A percentile compares a stretch with the other conserved stretches of the same genome.
These are phyloP conservation scores for Adansonia gregorii DNA, from an alignment of 441 rosid genomes.

Conservation along the genomic window DNA sequence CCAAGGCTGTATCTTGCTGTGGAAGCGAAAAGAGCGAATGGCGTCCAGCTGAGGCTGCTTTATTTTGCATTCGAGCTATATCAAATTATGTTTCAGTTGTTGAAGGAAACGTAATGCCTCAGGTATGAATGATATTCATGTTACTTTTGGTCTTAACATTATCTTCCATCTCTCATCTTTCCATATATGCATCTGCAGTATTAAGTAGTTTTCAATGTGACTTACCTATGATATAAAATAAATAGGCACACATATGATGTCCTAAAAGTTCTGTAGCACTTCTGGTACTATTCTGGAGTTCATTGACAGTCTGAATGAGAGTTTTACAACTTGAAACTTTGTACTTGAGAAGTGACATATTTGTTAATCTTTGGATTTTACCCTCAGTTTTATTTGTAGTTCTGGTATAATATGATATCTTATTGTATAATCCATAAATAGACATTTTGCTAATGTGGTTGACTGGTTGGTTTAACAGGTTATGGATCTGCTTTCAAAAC, in stretches of 20 bases:
- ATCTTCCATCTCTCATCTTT: constrained; percentile 16
- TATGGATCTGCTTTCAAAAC: constrained; percentile 69
- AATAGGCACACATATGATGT: no score
- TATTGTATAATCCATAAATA: constrained; percentile 3
- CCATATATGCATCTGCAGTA: neutral
- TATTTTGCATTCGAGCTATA: constrained; percentile 94
- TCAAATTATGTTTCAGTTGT: constrained; percentile 78
- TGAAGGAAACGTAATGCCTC: constrained; percentile 95
- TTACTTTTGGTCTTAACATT: neutral
- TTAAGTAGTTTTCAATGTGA: neutral
- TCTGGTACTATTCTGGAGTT: constrained; percentile 12
- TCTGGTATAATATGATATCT: constrained; percentile 5
- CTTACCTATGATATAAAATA: neutral
- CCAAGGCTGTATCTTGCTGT: constrained; percentile 73
- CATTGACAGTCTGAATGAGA: neutral
- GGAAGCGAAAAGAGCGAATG: constrained; percentile 73
- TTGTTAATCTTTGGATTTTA: neutral
- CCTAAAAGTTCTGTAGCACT: neutral
- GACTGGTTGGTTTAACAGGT: constrained; percentile 45
- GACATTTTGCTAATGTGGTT: neutral
- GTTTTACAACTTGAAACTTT: no score
- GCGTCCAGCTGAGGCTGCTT: constrained; percentile 98
- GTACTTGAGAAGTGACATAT: neutral
- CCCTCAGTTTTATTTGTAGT: neutral
- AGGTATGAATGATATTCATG: constrained; percentile 47